phyloP scores from a whole-genome alignment of 306 rosid species.

The Clitoria ternatea region DNA sequence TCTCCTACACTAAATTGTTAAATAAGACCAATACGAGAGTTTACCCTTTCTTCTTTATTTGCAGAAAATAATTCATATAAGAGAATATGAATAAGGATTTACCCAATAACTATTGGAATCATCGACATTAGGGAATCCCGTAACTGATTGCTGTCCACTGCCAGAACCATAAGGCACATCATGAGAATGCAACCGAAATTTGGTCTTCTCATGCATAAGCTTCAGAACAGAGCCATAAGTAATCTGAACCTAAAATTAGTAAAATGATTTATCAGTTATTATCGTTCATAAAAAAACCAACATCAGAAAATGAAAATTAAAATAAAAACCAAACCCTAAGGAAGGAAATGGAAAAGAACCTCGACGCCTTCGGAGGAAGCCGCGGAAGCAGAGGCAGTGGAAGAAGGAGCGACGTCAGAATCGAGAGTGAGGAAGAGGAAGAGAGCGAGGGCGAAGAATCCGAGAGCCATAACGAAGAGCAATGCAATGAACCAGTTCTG shows the following conservation, averaged over 20 bases:
- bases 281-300: too few relatives aligned
- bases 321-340: neutral
- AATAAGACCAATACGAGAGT: too few relatives aligned
- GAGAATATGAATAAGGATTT: neutral
- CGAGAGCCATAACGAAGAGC: slow-evolving; percentile 81
- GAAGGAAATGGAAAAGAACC: slow-evolving; percentile 35
- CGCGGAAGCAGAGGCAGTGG: slow-evolving; percentile 47
- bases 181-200: slow-evolving; percentile 89
- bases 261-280: too few relatives aligned
- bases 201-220: slow-evolving; percentile 93
- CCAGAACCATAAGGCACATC: slow-evolving; percentile 99
- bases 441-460: slow-evolving; percentile 63
- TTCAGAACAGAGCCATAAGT: slow-evolving; percentile 84
- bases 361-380: slow-evolving; percentile 83
- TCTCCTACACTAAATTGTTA: too few relatives aligned
- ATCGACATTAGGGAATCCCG: slow-evolving; percentile 82
- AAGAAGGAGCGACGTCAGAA: slow-evolving; percentile 51
- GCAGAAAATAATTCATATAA: neutral
- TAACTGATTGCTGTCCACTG: slow-evolving; percentile 98
- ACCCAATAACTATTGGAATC: slow-evolving; percentile 99
- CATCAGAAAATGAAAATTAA: too few relatives aligned
- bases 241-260: slow-evolving; percentile 41
- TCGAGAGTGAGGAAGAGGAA: slow-evolving; percentile 77
- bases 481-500: slow-evolving; percentile 80
- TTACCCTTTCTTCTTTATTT: too few relatives aligned